These are phyloP conservation scores for Globisporangium heterothallicum DNA, from an alignment of 352 stramenopile genomes.

Conservation along the genomic window DNA sequence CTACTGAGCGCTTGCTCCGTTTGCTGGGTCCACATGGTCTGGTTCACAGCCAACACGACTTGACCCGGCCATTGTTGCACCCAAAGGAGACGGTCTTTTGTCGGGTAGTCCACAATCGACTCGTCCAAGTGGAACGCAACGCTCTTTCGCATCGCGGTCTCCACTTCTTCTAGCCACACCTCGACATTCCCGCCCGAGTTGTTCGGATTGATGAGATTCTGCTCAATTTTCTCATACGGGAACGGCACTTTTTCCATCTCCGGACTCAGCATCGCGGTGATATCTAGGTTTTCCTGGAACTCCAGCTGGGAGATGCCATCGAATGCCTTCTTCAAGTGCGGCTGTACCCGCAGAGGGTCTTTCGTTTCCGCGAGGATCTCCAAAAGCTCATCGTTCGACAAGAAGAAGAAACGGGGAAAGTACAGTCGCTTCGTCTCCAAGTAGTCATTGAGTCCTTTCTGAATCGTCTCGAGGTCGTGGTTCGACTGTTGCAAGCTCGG, in stretches of 20 bases:
- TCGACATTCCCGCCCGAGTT: slow-evolving; percentile 93
- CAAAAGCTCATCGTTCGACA: slow-evolving; percentile 90
- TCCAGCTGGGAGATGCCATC: slow-evolving; percentile 91
- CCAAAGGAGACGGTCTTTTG: slow-evolving; percentile 87
- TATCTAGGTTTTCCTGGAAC: slow-evolving; percentile 90
- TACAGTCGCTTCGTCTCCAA: slow-evolving; percentile 88
- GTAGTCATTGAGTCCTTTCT: slow-evolving; percentile 92
- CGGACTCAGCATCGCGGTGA: slow-evolving; percentile 86
- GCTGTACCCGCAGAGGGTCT: slow-evolving; percentile 92
- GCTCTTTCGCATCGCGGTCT: slow-evolving; percentile 85
- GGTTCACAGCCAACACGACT: slow-evolving; percentile 90
- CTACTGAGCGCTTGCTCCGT: slow-evolving; percentile 64
- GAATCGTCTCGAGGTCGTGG: slow-evolving; percentile 90
- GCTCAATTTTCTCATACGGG: slow-evolving; percentile 78
- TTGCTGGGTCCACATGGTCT: slow-evolving; percentile 88
- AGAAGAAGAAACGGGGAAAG: slow-evolving; percentile 92
- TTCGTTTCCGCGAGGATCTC: slow-evolving; percentile 92
- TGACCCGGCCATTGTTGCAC: slow-evolving; percentile 91
- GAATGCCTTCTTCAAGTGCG: slow-evolving; percentile 93
- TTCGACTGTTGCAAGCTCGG: slow-evolving; percentile 87
- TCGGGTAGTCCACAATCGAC: slow-evolving; percentile 83
- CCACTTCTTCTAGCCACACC: slow-evolving; percentile 78
- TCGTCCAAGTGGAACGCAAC: slow-evolving; percentile 76
- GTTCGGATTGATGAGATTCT: slow-evolving; percentile 92
- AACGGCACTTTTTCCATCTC: slow-evolving; percentile 89